Evolutionary conservation across 768 basidiomycete species (phyloP).

Genomic region (Leccinum barrowsii): DNA sequence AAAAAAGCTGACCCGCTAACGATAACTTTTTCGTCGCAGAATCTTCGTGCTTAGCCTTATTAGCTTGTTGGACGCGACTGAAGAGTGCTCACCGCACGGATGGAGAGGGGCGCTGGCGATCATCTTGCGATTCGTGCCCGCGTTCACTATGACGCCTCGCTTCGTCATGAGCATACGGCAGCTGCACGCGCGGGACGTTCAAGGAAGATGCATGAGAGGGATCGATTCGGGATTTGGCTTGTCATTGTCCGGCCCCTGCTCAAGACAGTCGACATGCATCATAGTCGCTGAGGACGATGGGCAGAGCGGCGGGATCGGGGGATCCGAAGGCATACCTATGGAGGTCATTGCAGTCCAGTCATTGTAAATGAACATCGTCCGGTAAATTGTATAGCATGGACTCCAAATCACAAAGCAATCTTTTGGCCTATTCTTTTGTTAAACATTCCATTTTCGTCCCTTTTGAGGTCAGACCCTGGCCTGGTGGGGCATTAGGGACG

Average conservation of each 20-base stretch:
- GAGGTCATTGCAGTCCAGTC: neutral
- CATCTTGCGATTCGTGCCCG: neutral
- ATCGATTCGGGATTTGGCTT: neutral
- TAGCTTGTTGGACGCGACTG: neutral
- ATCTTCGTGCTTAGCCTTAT: neutral
- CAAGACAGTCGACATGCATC: neutral
- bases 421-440: too few relatives aligned
- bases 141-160: neutral
- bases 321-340: neutral
- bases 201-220: neutral
- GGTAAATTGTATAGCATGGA: too few relatives aligned
- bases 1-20: neutral
- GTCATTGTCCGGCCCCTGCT: neutral
- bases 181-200: neutral
- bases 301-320: neutral
- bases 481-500: too few relatives aligned
- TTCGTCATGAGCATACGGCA: neutral
- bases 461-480: too few relatives aligned
- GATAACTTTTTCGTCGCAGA: neutral
- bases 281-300: neutral
- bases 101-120: neutral
- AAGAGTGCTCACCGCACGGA: too few relatives aligned
- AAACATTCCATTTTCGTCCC: too few relatives aligned
- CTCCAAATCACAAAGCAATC: too few relatives aligned
- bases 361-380: neutral